Conservation (phyloP, 139 green algal genomes). For the Asterochloris erici region DNA sequence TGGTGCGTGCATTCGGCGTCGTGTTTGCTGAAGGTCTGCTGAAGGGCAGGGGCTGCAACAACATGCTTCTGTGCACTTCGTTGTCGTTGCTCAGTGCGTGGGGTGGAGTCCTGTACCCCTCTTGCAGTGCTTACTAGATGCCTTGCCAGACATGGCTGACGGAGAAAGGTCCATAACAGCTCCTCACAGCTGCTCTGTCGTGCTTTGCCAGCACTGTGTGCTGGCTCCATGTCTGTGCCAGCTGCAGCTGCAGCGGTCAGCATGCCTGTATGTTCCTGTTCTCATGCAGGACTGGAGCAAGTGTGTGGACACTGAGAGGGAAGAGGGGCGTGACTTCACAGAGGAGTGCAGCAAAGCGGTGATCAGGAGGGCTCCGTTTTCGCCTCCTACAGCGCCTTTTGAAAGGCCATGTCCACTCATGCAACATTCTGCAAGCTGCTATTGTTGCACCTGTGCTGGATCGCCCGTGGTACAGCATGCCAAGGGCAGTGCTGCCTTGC, state of each 20-base stretch:
- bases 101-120: neutral
- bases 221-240: too few relatives aligned
- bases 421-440: too few relatives aligned
- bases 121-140: too few relatives aligned
- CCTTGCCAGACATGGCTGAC: neutral
- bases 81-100: too few relatives aligned
- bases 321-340: constrained; percentile 54
- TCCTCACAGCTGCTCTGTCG: neutral
- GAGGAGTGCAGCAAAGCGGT: constrained; percentile 52
- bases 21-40: too few relatives aligned
- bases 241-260: too few relatives aligned
- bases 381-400: neutral
- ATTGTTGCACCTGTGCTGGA: too few relatives aligned
- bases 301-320: constrained; percentile 61
- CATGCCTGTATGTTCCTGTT: neutral
- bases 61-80: too few relatives aligned
- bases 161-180: neutral
- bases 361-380: neutral
- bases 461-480: too few relatives aligned
- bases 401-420: too few relatives aligned
- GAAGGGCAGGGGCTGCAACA: too few relatives aligned
- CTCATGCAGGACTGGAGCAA: constrained; percentile 49
- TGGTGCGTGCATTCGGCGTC: constrained; percentile 19
- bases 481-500: too few relatives aligned
- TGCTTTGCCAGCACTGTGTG: neutral